phyloP scores from a whole-genome alignment of 2,329 filamentous ascomycete species.

The Curvularia eragrostidis region DNA sequence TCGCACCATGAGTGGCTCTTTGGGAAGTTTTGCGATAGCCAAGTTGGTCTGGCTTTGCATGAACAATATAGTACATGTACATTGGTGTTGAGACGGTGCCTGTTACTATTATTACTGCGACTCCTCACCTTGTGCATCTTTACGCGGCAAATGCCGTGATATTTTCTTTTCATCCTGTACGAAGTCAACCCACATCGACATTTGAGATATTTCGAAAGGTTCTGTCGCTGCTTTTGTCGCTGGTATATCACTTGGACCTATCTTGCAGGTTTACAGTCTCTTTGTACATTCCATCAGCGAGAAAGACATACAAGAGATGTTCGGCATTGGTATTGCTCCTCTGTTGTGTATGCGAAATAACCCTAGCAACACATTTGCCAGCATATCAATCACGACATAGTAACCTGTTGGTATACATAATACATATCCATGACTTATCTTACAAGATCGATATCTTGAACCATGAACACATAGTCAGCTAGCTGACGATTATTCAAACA shows the following conservation, averaged over 20 bases:
- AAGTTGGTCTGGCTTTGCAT: not conserved
- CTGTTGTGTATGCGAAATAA: no score
- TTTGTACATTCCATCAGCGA: not conserved
- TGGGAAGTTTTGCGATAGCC: not conserved
- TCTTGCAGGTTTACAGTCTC: not conserved
- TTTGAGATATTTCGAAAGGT: not conserved
- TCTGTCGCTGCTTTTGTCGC: not conserved
- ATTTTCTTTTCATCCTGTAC: not conserved
- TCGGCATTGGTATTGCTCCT: not conserved
- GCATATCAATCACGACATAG: not conserved
- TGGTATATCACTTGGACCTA: not conserved
- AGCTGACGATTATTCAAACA: not conserved
- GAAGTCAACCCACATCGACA: not conserved
- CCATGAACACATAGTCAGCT: not conserved
- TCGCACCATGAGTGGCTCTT: not conserved
- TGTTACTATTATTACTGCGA: not conserved
- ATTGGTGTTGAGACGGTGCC: not conserved
- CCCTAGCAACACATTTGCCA: not conserved
- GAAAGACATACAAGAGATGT: not conserved
- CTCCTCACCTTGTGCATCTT: not conserved
- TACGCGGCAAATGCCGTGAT: not conserved
- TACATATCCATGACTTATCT: no score
- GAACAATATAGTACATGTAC: not conserved
- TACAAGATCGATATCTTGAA: not conserved
- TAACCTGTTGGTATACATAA: no score